phyloP scores from a whole-genome alignment of 164 flowering plant species.

The Malania oleifera region DNA sequence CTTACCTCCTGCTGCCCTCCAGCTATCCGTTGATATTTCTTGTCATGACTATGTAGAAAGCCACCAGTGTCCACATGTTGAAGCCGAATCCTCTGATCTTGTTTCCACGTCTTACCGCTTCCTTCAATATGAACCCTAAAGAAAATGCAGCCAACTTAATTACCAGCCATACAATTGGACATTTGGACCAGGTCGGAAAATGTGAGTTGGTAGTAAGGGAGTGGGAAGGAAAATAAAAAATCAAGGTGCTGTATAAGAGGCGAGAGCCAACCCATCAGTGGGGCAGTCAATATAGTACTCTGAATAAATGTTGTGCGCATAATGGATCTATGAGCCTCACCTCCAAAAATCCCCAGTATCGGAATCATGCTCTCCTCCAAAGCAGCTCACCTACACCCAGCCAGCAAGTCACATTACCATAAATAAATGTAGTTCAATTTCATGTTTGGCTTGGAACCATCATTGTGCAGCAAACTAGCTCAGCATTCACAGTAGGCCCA shows the following conservation, averaged over 20 bases:
- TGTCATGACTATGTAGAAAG: slow-evolving; percentile 90
- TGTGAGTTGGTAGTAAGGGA: too few relatives aligned
- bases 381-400: slow-evolving; percentile 84
- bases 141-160: slow-evolving; percentile 2
- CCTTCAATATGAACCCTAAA: slow-evolving; percentile 83
- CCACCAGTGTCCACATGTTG: slow-evolving; percentile 87
- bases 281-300: too few relatives aligned
- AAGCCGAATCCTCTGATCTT: slow-evolving; percentile 90
- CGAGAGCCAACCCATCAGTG: too few relatives aligned
- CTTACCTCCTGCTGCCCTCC: slow-evolving; percentile 98
- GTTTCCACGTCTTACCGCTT: slow-evolving; percentile 86
- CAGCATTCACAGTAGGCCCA: too few relatives aligned
- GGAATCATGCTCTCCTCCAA: slow-evolving; percentile 74
- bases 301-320: too few relatives aligned
- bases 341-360: slow-evolving; percentile 98
- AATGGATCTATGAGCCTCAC: slow-evolving; percentile 30
- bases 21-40: slow-evolving; percentile 84
- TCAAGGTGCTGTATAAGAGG: too few relatives aligned
- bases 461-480: too few relatives aligned
- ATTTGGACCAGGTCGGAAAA: too few relatives aligned
- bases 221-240: too few relatives aligned
- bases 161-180: background rate
- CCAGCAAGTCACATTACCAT: background rate
- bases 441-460: too few relatives aligned
- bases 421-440: too few relatives aligned